Evolutionary conservation across 1,139 yeast genomes (phyloP).

Genomic region (Kodamaea anthophila): DNA sequence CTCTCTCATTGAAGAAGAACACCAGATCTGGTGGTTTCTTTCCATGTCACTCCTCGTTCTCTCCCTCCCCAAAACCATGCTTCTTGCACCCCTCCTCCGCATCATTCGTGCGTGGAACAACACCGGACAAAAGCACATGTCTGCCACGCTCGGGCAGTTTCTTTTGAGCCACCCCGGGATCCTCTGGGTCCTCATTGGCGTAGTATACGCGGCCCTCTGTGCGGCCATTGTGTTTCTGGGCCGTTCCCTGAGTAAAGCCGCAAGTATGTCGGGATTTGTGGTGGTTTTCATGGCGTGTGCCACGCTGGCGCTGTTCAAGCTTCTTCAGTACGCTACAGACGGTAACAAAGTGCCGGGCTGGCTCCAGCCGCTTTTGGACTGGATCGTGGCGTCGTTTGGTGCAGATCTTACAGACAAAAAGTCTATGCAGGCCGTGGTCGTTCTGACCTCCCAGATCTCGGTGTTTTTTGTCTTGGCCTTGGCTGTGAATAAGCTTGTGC

Average conservation of each 20-base stretch:
- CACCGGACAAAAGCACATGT: slow-evolving; percentile 75
- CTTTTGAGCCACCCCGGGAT: slow-evolving; percentile 29
- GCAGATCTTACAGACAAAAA: slow-evolving; percentile 16
- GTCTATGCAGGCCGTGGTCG: slow-evolving; percentile 21
- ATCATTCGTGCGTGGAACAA: slow-evolving; percentile 80
- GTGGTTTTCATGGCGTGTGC: slow-evolving; percentile 33
- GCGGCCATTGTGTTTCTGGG: slow-evolving; percentile 26
- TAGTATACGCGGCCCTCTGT: slow-evolving; percentile 31
- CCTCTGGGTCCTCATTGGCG: slow-evolving; percentile 45
- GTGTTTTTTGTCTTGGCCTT: slow-evolving; percentile 16
- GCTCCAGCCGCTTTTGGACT: slow-evolving; percentile 24
- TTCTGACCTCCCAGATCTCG: slow-evolving; percentile 23
- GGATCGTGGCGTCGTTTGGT: slow-evolving; percentile 23
- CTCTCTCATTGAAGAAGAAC: slow-evolving; percentile 94
- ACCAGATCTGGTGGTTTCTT: slow-evolving; percentile 92
- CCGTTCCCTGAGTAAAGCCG: slow-evolving; percentile 10
- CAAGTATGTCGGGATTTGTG: slow-evolving; percentile 29
- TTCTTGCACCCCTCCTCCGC: slow-evolving; percentile 42
- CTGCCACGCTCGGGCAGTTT: slow-evolving; percentile 41
- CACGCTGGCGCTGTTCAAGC: slow-evolving; percentile 50
- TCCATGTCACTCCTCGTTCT: slow-evolving; percentile 24
- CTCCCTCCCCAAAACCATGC: slow-evolving; percentile 11
- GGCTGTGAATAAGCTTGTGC: slow-evolving; percentile 20
- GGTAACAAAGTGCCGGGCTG: slow-evolving; percentile 45
- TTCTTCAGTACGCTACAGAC: slow-evolving; percentile 48